Percentiles rank a stretch among this genome's conserved stretches.
phyloP scores from a whole-genome alignment of 345 rosid species.

The Ceriops tagal region DNA sequence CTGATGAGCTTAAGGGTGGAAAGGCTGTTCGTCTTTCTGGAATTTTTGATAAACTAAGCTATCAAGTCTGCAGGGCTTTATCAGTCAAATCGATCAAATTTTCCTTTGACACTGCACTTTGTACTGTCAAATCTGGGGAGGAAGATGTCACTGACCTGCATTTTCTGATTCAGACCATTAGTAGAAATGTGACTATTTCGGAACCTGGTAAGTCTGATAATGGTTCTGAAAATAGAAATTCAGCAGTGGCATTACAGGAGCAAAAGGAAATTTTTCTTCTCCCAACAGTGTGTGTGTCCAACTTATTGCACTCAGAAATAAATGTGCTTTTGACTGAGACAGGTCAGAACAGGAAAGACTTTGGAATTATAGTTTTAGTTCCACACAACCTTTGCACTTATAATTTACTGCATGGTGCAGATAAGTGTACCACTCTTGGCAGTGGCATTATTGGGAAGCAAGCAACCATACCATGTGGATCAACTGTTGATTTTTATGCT shows the following conservation, averaged over 20 bases:
- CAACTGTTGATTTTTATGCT: conserved; percentile 71
- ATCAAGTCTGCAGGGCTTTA: conserved; percentile 70
- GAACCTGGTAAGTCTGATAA: conserved; percentile 54
- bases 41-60: conserved; percentile 71
- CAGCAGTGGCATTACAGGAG: conserved; percentile 61
- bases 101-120: conserved; percentile 67
- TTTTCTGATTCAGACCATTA: conserved; percentile 70
- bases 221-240: conserved; percentile 35
- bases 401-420: conserved; percentile 46
- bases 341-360: conserved; percentile 45
- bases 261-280: conserved; percentile 86
- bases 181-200: conserved; percentile 66
- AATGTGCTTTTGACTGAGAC: conserved; percentile 61
- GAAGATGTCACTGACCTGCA: conserved; percentile 47
- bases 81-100: conserved; percentile 48
- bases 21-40: conserved; percentile 86
- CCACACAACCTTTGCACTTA: conserved; percentile 6
- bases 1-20: conserved; percentile 83
- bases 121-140: conserved; percentile 55
- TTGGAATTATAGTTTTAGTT: conserved; percentile 14
- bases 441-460: conserved; percentile 55
- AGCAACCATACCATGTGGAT: conserved; percentile 69
- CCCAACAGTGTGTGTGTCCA: conserved; percentile 80
- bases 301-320: conserved; percentile 65
- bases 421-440: conserved; percentile 30